These are phyloP conservation scores for Penicillium psychrosexuale DNA, from an alignment of 2,329 filamentous ascomycete genomes.

Conservation along the genomic window DNA sequence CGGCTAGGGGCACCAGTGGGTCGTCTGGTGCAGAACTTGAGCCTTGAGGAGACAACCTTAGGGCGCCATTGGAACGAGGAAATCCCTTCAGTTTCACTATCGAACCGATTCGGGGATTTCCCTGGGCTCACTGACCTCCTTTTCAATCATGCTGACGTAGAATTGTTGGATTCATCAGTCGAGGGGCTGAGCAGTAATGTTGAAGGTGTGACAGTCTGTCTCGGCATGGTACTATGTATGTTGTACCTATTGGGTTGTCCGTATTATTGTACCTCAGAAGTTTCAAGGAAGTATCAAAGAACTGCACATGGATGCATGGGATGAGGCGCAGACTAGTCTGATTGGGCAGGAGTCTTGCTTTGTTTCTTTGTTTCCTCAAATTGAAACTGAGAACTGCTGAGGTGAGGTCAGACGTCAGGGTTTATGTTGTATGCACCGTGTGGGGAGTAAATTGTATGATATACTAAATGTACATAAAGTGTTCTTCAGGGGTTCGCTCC, in stretches of 20 bases:
- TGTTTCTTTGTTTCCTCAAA: not conserved
- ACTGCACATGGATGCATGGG: not conserved
- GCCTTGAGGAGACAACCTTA: conserved; percentile 21
- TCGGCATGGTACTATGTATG: no score
- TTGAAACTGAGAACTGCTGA: not conserved
- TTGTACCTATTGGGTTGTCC: not conserved
- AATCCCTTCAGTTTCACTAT: not conserved
- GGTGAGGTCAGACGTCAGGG: not conserved
- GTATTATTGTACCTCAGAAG: not conserved
- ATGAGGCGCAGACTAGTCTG: not conserved
- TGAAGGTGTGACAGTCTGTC: not conserved
- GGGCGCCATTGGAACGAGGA: not conserved
- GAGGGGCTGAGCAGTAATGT: not conserved
- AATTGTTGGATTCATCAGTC: not conserved
- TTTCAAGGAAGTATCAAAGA: not conserved
- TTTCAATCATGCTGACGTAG: not conserved
- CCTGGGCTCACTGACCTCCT: not conserved
- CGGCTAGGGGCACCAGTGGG: conserved; percentile 29
- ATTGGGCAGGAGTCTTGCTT: not conserved
- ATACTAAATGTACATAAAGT: no score
- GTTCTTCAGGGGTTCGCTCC: not conserved
- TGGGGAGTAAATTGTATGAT: not conserved
- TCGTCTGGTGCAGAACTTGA: conserved; percentile 15
- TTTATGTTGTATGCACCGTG: not conserved
- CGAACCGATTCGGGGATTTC: not conserved